Conservation (phyloP, 1,139 yeast genomes). For the Candida buenavistaensis region DNA sequence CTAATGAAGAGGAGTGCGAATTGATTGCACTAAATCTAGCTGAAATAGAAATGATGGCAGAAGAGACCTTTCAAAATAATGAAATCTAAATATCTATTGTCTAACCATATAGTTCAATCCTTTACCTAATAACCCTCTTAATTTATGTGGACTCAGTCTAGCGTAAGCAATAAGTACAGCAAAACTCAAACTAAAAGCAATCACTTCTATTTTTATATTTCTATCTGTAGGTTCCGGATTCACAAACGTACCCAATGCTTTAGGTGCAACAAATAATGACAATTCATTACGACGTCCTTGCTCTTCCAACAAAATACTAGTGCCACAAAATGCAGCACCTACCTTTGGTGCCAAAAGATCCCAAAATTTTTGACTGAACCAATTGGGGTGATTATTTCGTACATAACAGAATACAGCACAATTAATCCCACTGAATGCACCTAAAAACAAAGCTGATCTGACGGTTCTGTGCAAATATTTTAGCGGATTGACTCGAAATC, state of each 20-base stretch:
- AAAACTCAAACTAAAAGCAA: slow-evolving; percentile 32
- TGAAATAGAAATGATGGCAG: slow-evolving; percentile 60
- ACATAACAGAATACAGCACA: slow-evolving; percentile 42
- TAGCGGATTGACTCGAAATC: slow-evolving; percentile 12
- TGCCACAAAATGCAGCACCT: slow-evolving; percentile 35
- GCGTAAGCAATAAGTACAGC: slow-evolving; percentile 28
- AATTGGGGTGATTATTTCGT: slow-evolving; percentile 27
- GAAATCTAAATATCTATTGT: slow-evolving; percentile 9
- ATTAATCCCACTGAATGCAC: slow-evolving; percentile 31
- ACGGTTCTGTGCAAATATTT: slow-evolving; percentile 15
- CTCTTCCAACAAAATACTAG: slow-evolving; percentile 36
- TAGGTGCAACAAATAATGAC: slow-evolving; percentile 40
- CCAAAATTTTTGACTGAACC: slow-evolving; percentile 19
- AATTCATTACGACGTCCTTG: slow-evolving; percentile 39
- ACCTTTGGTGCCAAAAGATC: slow-evolving; percentile 32
- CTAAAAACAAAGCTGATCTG: slow-evolving; percentile 39
- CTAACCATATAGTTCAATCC: slow-evolving; percentile 19
- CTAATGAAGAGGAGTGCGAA: slow-evolving; percentile 30
- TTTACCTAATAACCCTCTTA: slow-evolving; percentile 27
- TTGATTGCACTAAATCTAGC: slow-evolving; percentile 41
- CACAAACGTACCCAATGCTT: slow-evolving; percentile 34
- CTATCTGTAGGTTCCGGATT: slow-evolving; percentile 20
- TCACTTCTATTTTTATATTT: slow-evolving; percentile 22
- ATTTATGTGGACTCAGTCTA: slow-evolving; percentile 19
- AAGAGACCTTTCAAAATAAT: slow-evolving; percentile 40